Conservation (phyloP, 2,329 filamentous ascomycete species). For the Fonsecaea nubica region DNA sequence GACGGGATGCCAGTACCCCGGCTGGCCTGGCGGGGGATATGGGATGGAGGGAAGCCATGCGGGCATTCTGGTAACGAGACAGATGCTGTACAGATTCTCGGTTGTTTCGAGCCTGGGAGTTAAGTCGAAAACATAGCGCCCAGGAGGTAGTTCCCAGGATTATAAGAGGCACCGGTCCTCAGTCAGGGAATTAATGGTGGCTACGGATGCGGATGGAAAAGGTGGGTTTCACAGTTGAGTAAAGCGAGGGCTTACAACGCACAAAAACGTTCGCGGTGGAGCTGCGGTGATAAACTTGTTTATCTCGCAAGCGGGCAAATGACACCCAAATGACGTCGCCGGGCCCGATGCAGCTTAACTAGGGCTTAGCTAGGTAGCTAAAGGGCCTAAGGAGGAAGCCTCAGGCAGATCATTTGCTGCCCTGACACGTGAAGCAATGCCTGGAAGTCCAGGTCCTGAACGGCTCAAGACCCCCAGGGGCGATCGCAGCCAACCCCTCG, state of each 20-base stretch:
- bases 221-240: constrained; percentile 2
- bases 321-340: constrained; percentile 18
- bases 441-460: neutral
- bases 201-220: constrained; percentile 20
- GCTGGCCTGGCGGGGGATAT: constrained; percentile 58
- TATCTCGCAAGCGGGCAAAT: constrained; percentile 1
- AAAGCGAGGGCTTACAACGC: constrained; percentile 13
- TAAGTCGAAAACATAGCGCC: constrained; percentile 4
- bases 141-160: neutral
- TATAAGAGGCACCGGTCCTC: neutral
- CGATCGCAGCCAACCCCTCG: neutral
- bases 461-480: neutral
- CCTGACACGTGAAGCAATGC: constrained; percentile 10
- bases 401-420: constrained; percentile 14
- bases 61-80: constrained; percentile 38
- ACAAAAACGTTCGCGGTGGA: constrained; percentile 5
- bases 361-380: neutral
- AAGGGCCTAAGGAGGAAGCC: neutral
- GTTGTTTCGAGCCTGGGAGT: neutral
- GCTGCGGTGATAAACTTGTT: constrained; percentile 3
- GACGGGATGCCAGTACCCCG: constrained; percentile 71
- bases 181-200: neutral
- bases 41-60: constrained; percentile 53
- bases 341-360: neutral
- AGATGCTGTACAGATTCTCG: neutral